Percentiles rank a stretch among this genome's conserved stretches.
These are phyloP conservation scores for Kluyveromyces lactis DNA, from an alignment of 805 yeast species.

Conservation along the genomic window DNA sequence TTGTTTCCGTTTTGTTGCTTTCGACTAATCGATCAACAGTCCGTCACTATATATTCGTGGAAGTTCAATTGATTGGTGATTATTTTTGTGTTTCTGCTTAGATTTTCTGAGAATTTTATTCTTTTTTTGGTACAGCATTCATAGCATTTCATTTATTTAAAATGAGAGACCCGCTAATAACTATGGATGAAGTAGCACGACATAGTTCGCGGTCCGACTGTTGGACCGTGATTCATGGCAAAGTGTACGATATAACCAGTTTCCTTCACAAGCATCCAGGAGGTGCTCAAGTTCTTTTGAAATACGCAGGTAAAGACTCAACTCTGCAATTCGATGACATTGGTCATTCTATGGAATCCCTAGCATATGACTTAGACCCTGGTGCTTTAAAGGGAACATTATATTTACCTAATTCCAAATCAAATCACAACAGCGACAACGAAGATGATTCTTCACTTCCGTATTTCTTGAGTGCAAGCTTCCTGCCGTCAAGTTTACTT, in stretches of 20 bases:
- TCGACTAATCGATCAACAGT: too few relatives aligned
- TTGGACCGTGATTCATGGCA: conserved; percentile 19
- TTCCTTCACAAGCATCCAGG: conserved; percentile 20
- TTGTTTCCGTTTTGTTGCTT: too few relatives aligned
- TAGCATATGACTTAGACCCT: conserved; percentile 36
- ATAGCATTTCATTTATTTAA: not conserved
- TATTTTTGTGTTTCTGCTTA: too few relatives aligned
- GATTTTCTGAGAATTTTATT: too few relatives aligned
- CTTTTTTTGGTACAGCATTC: too few relatives aligned
- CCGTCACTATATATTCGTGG: too few relatives aligned
- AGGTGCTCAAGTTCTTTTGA: conserved; percentile 17
- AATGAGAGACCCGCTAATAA: conserved; percentile 3
- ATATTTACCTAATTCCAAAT: not conserved
- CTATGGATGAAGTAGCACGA: conserved; percentile 12
- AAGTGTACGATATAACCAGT: conserved; percentile 17
- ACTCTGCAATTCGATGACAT: conserved; percentile 21
- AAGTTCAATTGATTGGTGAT: too few relatives aligned
- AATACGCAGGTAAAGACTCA: conserved; percentile 21
- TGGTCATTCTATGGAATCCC: conserved; percentile 27
- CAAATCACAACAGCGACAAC: not conserved
- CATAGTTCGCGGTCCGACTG: conserved; percentile 15
- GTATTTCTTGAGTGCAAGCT: not conserved
- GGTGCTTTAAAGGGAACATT: conserved; percentile 40
- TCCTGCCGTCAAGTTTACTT: conserved; percentile 1
- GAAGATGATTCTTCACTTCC: not conserved